phyloP scores from a whole-genome alignment of 1,139 yeast genomes.

The Hyphopichia pseudoburtonii region DNA sequence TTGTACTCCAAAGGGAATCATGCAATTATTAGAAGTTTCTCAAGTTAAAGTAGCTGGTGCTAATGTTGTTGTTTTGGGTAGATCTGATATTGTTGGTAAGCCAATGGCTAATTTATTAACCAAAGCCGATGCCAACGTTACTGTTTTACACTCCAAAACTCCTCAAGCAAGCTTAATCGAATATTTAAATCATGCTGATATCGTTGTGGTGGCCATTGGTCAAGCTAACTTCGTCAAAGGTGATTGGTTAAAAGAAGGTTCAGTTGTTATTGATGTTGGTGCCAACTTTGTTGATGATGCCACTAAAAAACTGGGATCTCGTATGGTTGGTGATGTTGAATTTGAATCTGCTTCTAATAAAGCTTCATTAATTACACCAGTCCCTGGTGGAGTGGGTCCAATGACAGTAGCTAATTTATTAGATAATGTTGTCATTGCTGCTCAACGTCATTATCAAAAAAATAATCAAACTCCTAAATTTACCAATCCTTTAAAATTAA shows the following conservation, averaged over 20 bases:
- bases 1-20: conserved; percentile 95
- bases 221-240: conserved; percentile 80
- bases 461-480: conserved; percentile 51
- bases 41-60: conserved; percentile 69
- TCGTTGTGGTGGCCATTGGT: conserved; percentile 92
- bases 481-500: conserved; percentile 62
- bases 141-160: conserved; percentile 79
- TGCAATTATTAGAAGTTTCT: conserved; percentile 67
- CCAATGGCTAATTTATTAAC: conserved; percentile 86
- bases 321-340: conserved; percentile 94
- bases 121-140: conserved; percentile 81
- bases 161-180: conserved; percentile 53
- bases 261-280: conserved; percentile 94
- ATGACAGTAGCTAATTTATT: conserved; percentile 98
- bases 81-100: conserved; percentile 94
- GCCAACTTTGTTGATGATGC: conserved; percentile 83
- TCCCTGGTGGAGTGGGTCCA: conserved; percentile 99
- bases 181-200: conserved; percentile 73
- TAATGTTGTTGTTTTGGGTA: conserved; percentile 90
- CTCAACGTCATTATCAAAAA: conserved; percentile 52
- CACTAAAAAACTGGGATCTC: conserved; percentile 76
- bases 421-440: conserved; percentile 83
- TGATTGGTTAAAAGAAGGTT: conserved; percentile 82
- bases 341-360: conserved; percentile 62
- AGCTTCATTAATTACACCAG: conserved; percentile 87